Evolutionary conservation across 371 early-diverging fungal species (phyloP), one percentile per base, ranked within the genome.

Genomic region (Nematocida parisii): DNA sequence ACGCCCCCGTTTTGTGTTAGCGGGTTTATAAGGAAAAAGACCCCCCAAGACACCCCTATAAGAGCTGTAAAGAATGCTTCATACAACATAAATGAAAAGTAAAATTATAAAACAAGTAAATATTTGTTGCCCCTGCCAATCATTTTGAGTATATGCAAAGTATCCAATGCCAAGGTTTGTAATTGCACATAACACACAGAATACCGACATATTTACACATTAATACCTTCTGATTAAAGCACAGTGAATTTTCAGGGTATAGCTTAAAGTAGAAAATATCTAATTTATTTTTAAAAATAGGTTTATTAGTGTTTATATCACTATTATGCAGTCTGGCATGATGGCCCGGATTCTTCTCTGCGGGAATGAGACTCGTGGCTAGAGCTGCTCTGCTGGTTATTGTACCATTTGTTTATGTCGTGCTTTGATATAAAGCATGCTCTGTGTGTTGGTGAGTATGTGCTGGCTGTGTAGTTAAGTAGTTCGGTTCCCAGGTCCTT

Each of bases 61-160:
- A 71, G 71, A 18, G 71, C 18, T 13, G 60, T 67, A 27, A 67
- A 52, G 39, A 67, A 67, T 46, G 40, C n/a, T 52, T 67, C 68
- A 50, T 67, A 67, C 24, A 67, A 24, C 68, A 67, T 67, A 67
- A 67, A 67, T 50, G 39, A 52, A 50, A 67, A 67, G 54, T 52
- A 67, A 67, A 67, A 67, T 50, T 27, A 24, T 11, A 22, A 67
- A 67, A 67, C 64, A 27, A n/a, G 20, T n/a, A 62, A 44, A 62
- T 62, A 62, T 44, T 62, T 27, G 18, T 18, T 13, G 52, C 22
- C 33, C 33, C 20, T 54, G 20, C 2, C 13, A 18, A 54, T 54
- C 54, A 54, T 54, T 20, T 54, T 54, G 20, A 18, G 18, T 18
- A 18, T 18, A 20, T 54, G 20, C 18, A 54, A 3, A 54, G 13